phyloP scores from a whole-genome alignment of 2,329 filamentous ascomycete species.

The Fusarium sulawesiense region DNA sequence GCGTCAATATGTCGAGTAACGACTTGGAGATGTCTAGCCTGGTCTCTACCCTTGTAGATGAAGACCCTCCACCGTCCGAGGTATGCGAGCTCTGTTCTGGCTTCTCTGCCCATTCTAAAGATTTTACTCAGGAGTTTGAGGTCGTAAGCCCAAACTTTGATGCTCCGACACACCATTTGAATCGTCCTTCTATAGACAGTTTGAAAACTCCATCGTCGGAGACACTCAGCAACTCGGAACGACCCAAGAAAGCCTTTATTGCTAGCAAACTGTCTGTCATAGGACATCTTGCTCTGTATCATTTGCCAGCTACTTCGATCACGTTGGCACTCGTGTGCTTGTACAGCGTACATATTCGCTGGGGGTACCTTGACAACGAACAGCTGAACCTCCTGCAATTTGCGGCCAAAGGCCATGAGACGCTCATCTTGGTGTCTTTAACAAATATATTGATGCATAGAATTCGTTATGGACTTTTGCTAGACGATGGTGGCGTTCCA shows the following conservation, averaged over 20 bases:
- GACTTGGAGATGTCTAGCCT: background rate
- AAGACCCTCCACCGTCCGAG: background rate
- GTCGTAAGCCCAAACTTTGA: too few relatives aligned
- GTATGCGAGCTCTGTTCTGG: background rate
- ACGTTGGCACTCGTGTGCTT: background rate
- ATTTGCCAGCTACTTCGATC: background rate
- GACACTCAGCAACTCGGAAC: background rate
- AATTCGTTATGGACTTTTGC: background rate
- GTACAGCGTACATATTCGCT: background rate
- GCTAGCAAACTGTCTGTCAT: background rate
- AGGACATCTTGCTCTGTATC: background rate
- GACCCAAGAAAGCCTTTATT: background rate
- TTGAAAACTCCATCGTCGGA: background rate
- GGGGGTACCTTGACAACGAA: background rate
- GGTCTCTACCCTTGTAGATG: too few relatives aligned
- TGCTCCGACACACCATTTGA: background rate
- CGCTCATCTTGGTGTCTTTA: background rate
- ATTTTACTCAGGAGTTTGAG: background rate
- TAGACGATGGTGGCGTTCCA: background rate
- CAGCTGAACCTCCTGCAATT: conserved; percentile 1
- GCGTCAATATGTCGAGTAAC: background rate
- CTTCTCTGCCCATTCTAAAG: background rate
- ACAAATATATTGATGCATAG: background rate
- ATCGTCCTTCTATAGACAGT: background rate
- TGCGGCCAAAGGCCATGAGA: background rate